These are phyloP conservation scores for Amylostereum areolatum DNA, from an alignment of 1,284 basidiomycete genomes.

Conservation along the genomic window DNA sequence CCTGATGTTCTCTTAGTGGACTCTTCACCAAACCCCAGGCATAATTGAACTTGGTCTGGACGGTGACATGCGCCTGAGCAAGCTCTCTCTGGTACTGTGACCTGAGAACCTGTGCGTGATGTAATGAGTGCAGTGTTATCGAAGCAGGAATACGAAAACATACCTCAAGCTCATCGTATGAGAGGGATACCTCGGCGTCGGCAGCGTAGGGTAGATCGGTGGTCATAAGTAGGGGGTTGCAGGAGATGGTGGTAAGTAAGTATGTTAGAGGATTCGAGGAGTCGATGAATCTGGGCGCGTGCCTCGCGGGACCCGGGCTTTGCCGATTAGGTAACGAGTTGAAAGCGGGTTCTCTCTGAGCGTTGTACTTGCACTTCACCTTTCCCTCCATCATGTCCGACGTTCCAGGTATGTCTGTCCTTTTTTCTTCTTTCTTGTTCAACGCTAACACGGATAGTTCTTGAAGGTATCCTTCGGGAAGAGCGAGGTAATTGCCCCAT, in stretches of 20 bases:
- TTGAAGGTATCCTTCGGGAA: constrained; percentile 15
- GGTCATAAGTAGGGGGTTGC: constrained; percentile 36
- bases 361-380: not conserved
- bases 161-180: constrained; percentile 88
- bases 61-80: constrained; percentile 79
- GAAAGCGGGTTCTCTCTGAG: constrained; percentile 5
- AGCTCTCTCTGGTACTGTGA: constrained; percentile 88
- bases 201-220: constrained; percentile 95
- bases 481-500: constrained; percentile 26
- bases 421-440: not conserved
- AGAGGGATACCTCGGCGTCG: constrained; percentile 85
- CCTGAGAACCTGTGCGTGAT: constrained; percentile 62
- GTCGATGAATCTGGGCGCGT: not conserved
- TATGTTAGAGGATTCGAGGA: not conserved
- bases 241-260: constrained; percentile 1
- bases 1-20: constrained; percentile 75
- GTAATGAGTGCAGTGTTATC: not conserved
- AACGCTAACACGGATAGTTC: not conserved
- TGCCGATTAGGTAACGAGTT: not conserved
- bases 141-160: constrained; percentile 5
- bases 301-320: constrained; percentile 1
- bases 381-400: constrained; percentile 7
- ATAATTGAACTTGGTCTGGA: constrained; percentile 98
- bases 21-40: constrained; percentile 96
- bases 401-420: not conserved